Evolutionary conservation across 257 asterid genomes (phyloP).

Genomic region (Verbascum thapsus): DNA sequence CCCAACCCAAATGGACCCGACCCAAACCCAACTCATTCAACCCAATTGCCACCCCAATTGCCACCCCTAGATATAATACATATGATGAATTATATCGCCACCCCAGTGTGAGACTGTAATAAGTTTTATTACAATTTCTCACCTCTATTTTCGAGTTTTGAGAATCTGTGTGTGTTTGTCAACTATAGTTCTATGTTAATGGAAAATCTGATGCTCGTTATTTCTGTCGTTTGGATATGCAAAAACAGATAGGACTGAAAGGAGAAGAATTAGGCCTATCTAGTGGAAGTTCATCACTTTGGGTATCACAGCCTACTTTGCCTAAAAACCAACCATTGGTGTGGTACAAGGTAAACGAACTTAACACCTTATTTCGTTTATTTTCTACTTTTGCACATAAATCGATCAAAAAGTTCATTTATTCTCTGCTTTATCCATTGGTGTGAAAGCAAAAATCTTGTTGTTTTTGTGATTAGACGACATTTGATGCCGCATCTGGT

Average conservation of each 20-base stretch:
- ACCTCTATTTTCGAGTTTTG: too few relatives aligned
- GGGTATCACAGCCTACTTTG: constrained; percentile 59
- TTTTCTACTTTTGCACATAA: not conserved
- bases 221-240: constrained; percentile 12
- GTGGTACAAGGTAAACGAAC: constrained; percentile 81
- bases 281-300: constrained; percentile 63
- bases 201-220: not conserved
- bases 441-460: not conserved
- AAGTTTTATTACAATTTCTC: too few relatives aligned
- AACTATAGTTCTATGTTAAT: too few relatives aligned
- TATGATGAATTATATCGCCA: too few relatives aligned
- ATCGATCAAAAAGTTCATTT: not conserved
- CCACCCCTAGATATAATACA: too few relatives aligned
- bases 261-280: constrained; percentile 72
- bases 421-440: too few relatives aligned
- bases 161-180: too few relatives aligned
- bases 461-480: constrained; percentile 46
- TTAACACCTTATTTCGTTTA: not conserved
- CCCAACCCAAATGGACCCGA: too few relatives aligned
- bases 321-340: constrained; percentile 78
- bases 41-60: too few relatives aligned
- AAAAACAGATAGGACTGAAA: constrained; percentile 74
- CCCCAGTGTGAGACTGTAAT: too few relatives aligned
- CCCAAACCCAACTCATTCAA: too few relatives aligned
- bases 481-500: constrained; percentile 68